Evolutionary conservation across 129 eudicot species (phyloP).

Genomic region (Flaveria ramosissima): DNA sequence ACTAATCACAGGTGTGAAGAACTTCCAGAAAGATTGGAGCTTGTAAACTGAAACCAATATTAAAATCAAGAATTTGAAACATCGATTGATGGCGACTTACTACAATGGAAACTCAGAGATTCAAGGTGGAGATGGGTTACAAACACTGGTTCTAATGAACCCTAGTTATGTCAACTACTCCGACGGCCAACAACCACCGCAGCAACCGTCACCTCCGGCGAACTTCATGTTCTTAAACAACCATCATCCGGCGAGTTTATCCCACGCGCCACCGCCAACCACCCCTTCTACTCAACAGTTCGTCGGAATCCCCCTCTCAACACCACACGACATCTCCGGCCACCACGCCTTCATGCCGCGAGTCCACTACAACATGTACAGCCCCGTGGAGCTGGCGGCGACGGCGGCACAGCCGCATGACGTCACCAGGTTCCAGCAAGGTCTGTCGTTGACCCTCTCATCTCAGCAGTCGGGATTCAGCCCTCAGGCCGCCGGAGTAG

Average conservation of each 20-base stretch:
- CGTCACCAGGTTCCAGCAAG: conserved; percentile 63
- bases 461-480: conserved; percentile 48
- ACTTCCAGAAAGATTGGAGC: conserved; percentile 19
- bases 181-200: conserved; percentile 43
- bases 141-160: conserved; percentile 73
- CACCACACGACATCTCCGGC: conserved; percentile 55
- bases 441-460: conserved; percentile 68
- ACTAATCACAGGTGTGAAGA: conserved; percentile 19
- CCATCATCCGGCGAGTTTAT: conserved; percentile 27
- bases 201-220: conserved; percentile 35
- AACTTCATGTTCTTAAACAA: conserved; percentile 58
- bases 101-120: conserved; percentile 69
- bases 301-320: conserved; percentile 67
- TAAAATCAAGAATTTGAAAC: not conserved
- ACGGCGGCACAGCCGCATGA: conserved; percentile 42
- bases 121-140: conserved; percentile 71
- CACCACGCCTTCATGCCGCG: conserved; percentile 58
- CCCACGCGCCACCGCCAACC: conserved; percentile 52
- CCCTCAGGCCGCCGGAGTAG: conserved; percentile 39
- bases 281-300: conserved; percentile 63
- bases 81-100: conserved; percentile 55
- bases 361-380: conserved; percentile 61
- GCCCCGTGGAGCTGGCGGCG: conserved; percentile 52
- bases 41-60: not conserved
- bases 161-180: conserved; percentile 64